These are phyloP conservation scores for Pseudogymnoascus sp. DNA, from an alignment of 2,329 filamentous ascomycete species.

Conservation along the genomic window DNA sequence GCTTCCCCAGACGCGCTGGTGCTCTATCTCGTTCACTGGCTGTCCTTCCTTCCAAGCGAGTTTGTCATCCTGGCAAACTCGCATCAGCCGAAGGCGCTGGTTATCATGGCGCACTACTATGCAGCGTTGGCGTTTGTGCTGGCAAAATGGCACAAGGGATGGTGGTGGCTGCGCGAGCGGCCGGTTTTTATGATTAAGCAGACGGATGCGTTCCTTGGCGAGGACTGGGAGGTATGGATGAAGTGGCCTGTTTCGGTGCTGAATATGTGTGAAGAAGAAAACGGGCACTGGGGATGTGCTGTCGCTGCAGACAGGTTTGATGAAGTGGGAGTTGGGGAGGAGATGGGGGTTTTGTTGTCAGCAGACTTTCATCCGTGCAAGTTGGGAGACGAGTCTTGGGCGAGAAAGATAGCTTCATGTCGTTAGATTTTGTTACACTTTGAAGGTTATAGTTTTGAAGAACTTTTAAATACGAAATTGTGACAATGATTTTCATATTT, in stretches of 20 bases:
- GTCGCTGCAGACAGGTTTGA: background rate
- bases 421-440: background rate
- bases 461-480: background rate
- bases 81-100: constrained; percentile 16
- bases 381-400: constrained; percentile 5
- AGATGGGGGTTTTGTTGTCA: background rate
- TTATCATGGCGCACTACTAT: constrained; percentile 19
- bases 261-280: background rate
- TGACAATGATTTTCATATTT: background rate
- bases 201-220: constrained; percentile 15
- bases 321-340: background rate
- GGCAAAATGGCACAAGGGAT: constrained; percentile 12
- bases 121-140: constrained; percentile 16
- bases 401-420: background rate
- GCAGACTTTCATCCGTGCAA: background rate
- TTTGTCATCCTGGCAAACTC: constrained; percentile 15
- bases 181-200: constrained; percentile 19
- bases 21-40: constrained; percentile 19
- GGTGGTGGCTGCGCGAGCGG: constrained; percentile 21
- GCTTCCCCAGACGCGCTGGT: constrained; percentile 15
- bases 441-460: background rate
- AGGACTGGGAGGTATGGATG: constrained; percentile 17
- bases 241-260: constrained; percentile 14
- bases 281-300: background rate
- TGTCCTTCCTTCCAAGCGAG: constrained; percentile 15